A percentile compares a stretch with the other conserved stretches of the same genome.
Conservation (phyloP, 495 filamentous ascomycete species). For the Tuber aestivum region DNA sequence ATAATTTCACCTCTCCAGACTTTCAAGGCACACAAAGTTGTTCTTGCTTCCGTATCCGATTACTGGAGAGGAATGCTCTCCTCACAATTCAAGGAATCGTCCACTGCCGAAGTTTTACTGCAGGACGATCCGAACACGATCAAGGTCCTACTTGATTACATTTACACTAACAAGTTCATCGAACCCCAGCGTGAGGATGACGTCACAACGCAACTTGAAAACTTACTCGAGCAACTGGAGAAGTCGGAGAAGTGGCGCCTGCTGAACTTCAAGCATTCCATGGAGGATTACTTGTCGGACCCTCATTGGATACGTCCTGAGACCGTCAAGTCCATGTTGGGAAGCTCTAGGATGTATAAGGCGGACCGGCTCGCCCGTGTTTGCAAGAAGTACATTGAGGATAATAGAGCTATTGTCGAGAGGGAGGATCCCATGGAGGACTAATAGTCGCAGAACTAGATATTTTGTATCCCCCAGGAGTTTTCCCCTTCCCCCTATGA, state of each 20-base stretch:
- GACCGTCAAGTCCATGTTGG: constrained; percentile 20
- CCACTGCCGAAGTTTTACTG: background rate
- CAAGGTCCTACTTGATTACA: constrained; percentile 19
- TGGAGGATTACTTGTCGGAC: constrained; percentile 17
- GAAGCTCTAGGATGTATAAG: background rate
- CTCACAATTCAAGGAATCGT: constrained; percentile 7
- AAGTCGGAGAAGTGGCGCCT: constrained; percentile 26
- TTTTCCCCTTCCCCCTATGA: too few relatives aligned
- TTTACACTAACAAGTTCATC: constrained; percentile 23
- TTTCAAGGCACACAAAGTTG: constrained; percentile 10
- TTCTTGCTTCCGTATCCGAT: constrained; percentile 19
- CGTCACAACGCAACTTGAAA: constrained; percentile 13
- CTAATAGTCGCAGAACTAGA: background rate
- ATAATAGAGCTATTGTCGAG: constrained; percentile 17
- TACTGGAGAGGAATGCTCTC: constrained; percentile 13
- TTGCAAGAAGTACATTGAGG: constrained; percentile 19
- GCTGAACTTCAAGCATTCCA: constrained; percentile 14
- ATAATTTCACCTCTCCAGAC: constrained; percentile 3
- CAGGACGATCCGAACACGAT: constrained; percentile 10
- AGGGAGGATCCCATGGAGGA: background rate
- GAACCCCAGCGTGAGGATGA: background rate
- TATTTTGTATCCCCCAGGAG: background rate
- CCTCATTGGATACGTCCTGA: constrained; percentile 23
- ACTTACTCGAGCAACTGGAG: constrained; percentile 22
- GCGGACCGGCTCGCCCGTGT: constrained; percentile 9